phyloP scores from a whole-genome alignment of 73 alveolate genomes.

The Paramecium sonneborni region DNA sequence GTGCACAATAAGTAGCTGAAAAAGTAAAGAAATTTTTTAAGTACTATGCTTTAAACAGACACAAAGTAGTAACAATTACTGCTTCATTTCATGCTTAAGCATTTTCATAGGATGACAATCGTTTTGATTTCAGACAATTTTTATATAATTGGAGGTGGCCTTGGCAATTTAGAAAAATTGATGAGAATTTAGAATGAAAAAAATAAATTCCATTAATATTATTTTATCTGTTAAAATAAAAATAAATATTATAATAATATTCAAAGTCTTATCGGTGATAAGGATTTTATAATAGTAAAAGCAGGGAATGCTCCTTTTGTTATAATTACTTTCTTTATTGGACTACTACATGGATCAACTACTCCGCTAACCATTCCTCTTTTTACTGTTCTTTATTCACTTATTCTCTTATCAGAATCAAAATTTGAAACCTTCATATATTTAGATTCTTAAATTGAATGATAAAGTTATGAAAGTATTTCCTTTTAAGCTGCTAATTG shows the following conservation, averaged over 20 bases:
- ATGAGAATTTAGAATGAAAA: constrained; percentile 69
- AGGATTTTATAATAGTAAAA: constrained; percentile 10
- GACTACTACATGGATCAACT: constrained; percentile 18
- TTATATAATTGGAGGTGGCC: constrained; percentile 87
- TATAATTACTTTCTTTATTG: background rate
- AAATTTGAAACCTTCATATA: background rate
- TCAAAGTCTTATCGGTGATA: constrained; percentile 25
- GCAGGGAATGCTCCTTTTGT: constrained; percentile 33
- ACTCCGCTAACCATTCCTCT: background rate
- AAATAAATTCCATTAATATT: background rate
- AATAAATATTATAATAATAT: background rate
- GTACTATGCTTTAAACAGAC: constrained; percentile 83
- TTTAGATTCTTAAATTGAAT: background rate
- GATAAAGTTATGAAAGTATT: background rate
- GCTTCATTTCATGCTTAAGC: constrained; percentile 94
- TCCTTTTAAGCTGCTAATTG: constrained; percentile 6
- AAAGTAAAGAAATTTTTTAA: constrained; percentile 86
- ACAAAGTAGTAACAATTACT: constrained; percentile 84
- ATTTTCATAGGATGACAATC: constrained; percentile 93
- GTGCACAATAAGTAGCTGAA: constrained; percentile 78
- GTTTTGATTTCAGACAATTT: constrained; percentile 88
- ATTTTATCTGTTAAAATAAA: background rate
- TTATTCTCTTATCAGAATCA: background rate
- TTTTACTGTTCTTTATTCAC: constrained; percentile 6
- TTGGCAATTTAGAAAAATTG: constrained; percentile 85